These are phyloP conservation scores for Calvatia gigantea DNA, from an alignment of 768 basidiomycete species.

Conservation along the genomic window DNA sequence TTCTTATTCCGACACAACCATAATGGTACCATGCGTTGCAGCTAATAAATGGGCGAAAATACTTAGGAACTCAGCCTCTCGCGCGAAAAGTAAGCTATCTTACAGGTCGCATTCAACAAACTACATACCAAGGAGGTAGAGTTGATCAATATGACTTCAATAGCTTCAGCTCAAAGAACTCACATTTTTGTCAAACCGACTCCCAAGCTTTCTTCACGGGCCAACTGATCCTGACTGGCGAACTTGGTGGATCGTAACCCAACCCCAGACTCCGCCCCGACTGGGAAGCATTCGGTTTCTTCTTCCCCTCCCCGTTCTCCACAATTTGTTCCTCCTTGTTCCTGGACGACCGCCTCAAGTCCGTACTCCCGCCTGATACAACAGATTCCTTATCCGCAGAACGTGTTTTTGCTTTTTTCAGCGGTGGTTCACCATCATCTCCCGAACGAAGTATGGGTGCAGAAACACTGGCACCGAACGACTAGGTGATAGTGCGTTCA, in stretches of 20 bases:
- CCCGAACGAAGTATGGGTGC: not conserved
- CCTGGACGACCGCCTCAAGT: not conserved
- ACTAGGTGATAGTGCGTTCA: not conserved
- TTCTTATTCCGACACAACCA: constrained; percentile 39
- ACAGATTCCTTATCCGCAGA: constrained; percentile 9
- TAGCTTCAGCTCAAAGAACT: not conserved
- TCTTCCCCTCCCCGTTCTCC: not conserved
- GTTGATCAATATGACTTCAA: not conserved
- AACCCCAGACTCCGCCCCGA: not conserved
- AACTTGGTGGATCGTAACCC: not conserved
- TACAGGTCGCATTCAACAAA: constrained; percentile 24
- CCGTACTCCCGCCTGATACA: constrained; percentile 5
- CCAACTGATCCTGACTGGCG: constrained; percentile 16
- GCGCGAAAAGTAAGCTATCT: constrained; percentile 6
- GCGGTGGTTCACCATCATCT: constrained; percentile 21
- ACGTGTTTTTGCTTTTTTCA: constrained; percentile 21
- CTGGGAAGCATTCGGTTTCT: not conserved
- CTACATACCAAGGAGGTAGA: constrained; percentile 14
- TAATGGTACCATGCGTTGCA: constrained; percentile 48
- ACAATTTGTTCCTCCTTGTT: not conserved
- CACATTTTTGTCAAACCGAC: constrained; percentile 25
- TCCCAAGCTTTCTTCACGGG: constrained; percentile 18
- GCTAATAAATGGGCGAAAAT: constrained; percentile 18
- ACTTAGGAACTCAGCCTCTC: not conserved
- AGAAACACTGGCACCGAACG: not conserved